Conservation (phyloP, 2,329 filamentous ascomycete species). For the Leptographium galeiforme region DNA sequence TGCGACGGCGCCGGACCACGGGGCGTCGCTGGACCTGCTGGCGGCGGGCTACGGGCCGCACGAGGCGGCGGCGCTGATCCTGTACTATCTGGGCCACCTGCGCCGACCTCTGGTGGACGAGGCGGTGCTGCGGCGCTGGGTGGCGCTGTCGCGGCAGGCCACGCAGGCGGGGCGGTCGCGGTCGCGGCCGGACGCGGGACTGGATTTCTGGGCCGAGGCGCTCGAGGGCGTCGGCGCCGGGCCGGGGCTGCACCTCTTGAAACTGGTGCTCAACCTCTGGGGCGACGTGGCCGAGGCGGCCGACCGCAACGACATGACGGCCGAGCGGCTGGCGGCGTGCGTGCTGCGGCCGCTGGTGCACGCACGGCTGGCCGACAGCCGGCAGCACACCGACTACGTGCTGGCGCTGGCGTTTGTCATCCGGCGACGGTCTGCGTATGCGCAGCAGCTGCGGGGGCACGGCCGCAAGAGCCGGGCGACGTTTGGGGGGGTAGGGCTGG, state of each 20-base stretch:
- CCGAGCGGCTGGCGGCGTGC: constrained; percentile 25
- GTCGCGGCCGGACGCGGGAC: constrained; percentile 26
- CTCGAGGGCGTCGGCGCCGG: constrained; percentile 19
- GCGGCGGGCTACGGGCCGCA: constrained; percentile 20
- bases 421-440: constrained; percentile 27
- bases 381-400: constrained; percentile 22
- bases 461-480: constrained; percentile 15
- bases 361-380: constrained; percentile 3
- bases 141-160: constrained; percentile 26
- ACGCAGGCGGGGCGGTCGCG: constrained; percentile 19
- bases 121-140: constrained; percentile 24
- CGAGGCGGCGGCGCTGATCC: constrained; percentile 27
- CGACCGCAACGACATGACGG: constrained; percentile 28
- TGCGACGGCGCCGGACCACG: constrained; percentile 21
- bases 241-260: constrained; percentile 23
- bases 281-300: constrained; percentile 25
- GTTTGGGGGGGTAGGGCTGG: constrained; percentile 7
- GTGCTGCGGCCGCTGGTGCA: constrained; percentile 28
- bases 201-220: constrained; percentile 34
- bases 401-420: constrained; percentile 30
- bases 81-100: constrained; percentile 25
- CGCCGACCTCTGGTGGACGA: constrained; percentile 25
- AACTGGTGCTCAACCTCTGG: constrained; percentile 30
- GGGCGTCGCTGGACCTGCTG: constrained; percentile 23
- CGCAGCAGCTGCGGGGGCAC: constrained; percentile 20